Conservation (phyloP, 371 early-diverging fungal species). For the Scutellospora calospora region DNA sequence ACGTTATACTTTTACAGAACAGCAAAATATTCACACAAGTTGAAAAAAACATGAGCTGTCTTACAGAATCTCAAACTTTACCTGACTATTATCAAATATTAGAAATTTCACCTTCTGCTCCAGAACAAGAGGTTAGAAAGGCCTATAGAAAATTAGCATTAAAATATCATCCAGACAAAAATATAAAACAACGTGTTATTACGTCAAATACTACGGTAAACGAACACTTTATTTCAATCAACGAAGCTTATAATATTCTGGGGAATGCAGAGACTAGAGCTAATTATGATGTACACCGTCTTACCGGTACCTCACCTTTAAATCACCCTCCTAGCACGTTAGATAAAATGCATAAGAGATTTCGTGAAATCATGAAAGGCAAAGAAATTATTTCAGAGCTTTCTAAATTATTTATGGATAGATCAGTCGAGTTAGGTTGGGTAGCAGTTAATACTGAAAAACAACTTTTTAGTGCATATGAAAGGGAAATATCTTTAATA, state of each 20-base stretch:
- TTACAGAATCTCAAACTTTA: neutral
- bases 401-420: neutral
- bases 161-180: conserved; percentile 96
- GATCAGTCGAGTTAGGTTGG: conserved; percentile 11
- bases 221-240: conserved; percentile 34
- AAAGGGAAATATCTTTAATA: conserved; percentile 36
- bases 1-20: no score
- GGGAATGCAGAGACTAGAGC: conserved; percentile 88
- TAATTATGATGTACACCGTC: conserved; percentile 78
- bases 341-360: neutral
- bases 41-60: neutral
- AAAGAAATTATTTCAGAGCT: conserved; percentile 28
- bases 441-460: neutral
- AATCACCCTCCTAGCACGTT: neutral
- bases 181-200: conserved; percentile 83
- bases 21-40: no score
- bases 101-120: conserved; percentile 79
- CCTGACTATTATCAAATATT: conserved; percentile 82
- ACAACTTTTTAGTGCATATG: neutral
- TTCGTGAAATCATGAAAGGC: conserved; percentile 34
- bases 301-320: neutral
- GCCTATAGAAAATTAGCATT: conserved; percentile 95
- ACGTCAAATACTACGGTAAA: neutral
- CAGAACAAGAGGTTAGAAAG: conserved; percentile 87
- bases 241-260: conserved; percentile 90